These are phyloP conservation scores for Sphaerostilbella broomeana DNA, from an alignment of 2,329 filamentous ascomycete species.

Conservation along the genomic window DNA sequence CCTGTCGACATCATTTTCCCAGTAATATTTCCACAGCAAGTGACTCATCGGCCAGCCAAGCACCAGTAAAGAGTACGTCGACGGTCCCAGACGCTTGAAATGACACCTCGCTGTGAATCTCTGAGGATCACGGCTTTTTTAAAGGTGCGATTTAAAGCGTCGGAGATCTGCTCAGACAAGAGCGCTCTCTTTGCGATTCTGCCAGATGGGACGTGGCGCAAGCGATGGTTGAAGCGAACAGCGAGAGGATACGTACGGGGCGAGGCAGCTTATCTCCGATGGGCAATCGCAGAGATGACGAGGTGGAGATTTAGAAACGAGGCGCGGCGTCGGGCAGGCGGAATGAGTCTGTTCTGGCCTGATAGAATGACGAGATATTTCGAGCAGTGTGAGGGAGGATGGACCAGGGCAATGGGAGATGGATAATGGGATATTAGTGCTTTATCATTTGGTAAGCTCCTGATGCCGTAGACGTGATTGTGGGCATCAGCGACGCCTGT, in stretches of 20 bases:
- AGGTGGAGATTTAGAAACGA: too few relatives aligned
- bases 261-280: background rate
- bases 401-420: too few relatives aligned
- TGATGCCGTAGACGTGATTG: too few relatives aligned
- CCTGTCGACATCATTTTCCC: constrained; percentile 94
- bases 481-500: too few relatives aligned
- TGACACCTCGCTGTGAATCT: constrained; percentile 84
- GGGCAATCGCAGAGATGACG: background rate
- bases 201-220: background rate
- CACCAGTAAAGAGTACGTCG: background rate
- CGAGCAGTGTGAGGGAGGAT: too few relatives aligned
- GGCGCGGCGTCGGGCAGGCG: too few relatives aligned
- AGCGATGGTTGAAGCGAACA: background rate
- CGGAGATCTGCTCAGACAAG: constrained; percentile 18
- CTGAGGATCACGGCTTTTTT: constrained; percentile 82
- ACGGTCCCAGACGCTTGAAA: constrained; percentile 45
- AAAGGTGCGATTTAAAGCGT: constrained; percentile 57
- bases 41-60: constrained; percentile 69
- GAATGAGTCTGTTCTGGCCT: too few relatives aligned
- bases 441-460: too few relatives aligned
- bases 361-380: too few relatives aligned
- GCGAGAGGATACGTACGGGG: constrained; percentile 5
- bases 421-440: too few relatives aligned
- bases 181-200: background rate
- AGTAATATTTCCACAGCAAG: constrained; percentile 92